Conservation (phyloP, 2,329 filamentous ascomycete species). For the Pezicula rhizophila region DNA sequence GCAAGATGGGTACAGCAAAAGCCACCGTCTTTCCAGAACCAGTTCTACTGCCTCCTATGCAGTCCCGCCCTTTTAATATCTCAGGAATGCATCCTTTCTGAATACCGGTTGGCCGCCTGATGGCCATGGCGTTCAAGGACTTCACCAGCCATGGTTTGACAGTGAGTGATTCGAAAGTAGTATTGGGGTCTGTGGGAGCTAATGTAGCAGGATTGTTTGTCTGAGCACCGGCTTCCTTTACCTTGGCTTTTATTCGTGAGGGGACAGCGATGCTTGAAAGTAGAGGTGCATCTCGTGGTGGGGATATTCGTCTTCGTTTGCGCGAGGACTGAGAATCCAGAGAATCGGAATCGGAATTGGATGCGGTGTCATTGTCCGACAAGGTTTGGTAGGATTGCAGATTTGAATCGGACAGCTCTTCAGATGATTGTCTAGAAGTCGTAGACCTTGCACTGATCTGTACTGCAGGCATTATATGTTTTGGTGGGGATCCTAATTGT, state of each 20-base stretch:
- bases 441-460: conserved; percentile 6
- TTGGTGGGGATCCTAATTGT: not conserved
- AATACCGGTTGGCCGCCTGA: conserved; percentile 84
- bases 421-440: conserved; percentile 3
- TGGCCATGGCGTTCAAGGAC: conserved; percentile 71
- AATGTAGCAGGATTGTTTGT: conserved; percentile 28
- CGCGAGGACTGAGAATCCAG: conserved; percentile 24
- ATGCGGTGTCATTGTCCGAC: conserved; percentile 5
- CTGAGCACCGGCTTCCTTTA: not conserved
- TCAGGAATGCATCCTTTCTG: conserved; percentile 90
- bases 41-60: conserved; percentile 89
- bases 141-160: conserved; percentile 84
- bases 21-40: conserved; percentile 97
- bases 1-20: conserved; percentile 89
- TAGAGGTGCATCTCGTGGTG: conserved; percentile 10
- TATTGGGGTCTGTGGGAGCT: conserved; percentile 49
- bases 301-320: conserved; percentile 24
- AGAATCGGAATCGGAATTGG: conserved; percentile 25
- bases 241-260: conserved; percentile 22
- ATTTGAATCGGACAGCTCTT: conserved; percentile 8
- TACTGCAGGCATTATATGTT: conserved; percentile 7
- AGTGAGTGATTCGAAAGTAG: conserved; percentile 65
- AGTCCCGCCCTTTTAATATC: conserved; percentile 85
- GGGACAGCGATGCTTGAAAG: conserved; percentile 18
- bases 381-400: conserved; percentile 7